Conservation (phyloP, 1,139 yeast species). For the Kluyveromyces marxianus region DNA sequence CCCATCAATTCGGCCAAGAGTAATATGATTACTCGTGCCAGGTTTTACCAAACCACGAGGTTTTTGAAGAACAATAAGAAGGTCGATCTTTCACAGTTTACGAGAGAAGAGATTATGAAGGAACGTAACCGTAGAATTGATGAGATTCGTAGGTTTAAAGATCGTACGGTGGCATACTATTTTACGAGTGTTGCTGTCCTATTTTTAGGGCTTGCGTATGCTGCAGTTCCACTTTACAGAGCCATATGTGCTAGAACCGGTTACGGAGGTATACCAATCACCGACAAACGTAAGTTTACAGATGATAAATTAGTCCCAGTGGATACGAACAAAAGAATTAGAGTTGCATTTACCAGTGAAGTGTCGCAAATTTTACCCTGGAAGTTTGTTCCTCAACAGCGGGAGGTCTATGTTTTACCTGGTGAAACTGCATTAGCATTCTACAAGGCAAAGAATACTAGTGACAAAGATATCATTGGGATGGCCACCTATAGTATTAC, state of each 20-base stretch:
- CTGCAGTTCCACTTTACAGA: constrained; percentile 88
- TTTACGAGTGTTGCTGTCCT: constrained; percentile 62
- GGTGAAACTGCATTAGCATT: constrained; percentile 98
- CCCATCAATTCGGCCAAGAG: neutral
- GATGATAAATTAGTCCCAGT: constrained; percentile 86
- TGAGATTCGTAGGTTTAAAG: constrained; percentile 30
- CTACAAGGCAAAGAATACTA: constrained; percentile 80
- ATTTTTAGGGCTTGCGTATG: constrained; percentile 75
- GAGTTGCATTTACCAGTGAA: constrained; percentile 83
- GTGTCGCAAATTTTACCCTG: constrained; percentile 90
- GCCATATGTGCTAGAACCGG: constrained; percentile 94
- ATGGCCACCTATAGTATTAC: constrained; percentile 97
- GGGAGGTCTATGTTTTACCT: constrained; percentile 88
- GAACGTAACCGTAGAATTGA: constrained; percentile 29
- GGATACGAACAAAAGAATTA: constrained; percentile 72
- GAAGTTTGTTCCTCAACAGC: constrained; percentile 91
- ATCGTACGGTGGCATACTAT: constrained; percentile 59
- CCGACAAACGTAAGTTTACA: constrained; percentile 72
- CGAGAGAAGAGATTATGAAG: constrained; percentile 30
- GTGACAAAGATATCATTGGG: constrained; percentile 88
- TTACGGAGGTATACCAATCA: constrained; percentile 91
- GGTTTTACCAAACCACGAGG: constrained; percentile 4
- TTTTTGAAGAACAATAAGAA: constrained; percentile 1
- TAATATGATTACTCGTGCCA: neutral
- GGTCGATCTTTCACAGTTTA: constrained; percentile 26